Conservation (phyloP, 2,329 filamentous ascomycete genomes). For the Dactylella cylindrospora region DNA sequence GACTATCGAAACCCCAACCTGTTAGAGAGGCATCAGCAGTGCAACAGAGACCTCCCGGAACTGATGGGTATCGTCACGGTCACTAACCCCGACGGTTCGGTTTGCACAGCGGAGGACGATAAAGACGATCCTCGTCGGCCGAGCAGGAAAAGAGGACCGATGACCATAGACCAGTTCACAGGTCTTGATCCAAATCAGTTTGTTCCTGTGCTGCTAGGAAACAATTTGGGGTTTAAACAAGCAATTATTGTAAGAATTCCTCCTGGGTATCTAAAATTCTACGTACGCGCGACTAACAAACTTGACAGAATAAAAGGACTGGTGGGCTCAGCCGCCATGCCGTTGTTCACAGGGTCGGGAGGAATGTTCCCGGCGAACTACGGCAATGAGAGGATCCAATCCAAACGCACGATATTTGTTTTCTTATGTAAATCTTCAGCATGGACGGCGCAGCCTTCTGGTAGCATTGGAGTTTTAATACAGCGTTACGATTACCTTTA, state of each 20-base stretch:
- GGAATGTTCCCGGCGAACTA: constrained; percentile 28
- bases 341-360: constrained; percentile 13
- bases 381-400: constrained; percentile 11
- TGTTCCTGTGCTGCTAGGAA: constrained; percentile 8
- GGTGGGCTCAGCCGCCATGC: constrained; percentile 22
- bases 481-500: no score
- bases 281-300: no score
- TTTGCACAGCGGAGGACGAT: constrained; percentile 7
- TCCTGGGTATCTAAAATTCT: no score
- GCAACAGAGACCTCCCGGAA: not conserved
- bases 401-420: no score
- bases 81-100: constrained; percentile 2
- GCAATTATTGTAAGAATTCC: constrained; percentile 20
- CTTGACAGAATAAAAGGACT: constrained; percentile 14
- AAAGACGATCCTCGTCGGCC: not conserved
- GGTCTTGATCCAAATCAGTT: constrained; percentile 14
- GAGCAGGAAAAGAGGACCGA: constrained; percentile 8
- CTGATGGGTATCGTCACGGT: constrained; percentile 6
- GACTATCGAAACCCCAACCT: constrained; percentile 6
- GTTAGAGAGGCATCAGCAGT: not conserved
- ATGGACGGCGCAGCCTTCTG: no score
- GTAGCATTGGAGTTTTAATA: no score
- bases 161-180: constrained; percentile 24
- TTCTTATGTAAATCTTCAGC: no score
- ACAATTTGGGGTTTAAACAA: constrained; percentile 22